These are phyloP conservation scores for Musa troglodytarum DNA, from an alignment of 176 grass and related monocot genomes.

Conservation along the genomic window DNA sequence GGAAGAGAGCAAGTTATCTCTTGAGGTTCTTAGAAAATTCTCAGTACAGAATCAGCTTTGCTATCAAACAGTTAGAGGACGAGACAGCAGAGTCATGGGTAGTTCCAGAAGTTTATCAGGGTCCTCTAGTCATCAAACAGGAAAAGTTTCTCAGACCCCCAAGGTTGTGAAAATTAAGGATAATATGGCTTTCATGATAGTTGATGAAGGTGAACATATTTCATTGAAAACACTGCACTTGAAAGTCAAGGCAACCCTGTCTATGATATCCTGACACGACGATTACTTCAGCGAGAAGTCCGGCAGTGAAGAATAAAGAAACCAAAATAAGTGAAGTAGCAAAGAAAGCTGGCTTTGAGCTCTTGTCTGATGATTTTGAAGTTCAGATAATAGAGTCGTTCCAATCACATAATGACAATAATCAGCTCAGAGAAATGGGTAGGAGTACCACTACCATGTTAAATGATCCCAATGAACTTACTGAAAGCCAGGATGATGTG, in stretches of 20 bases:
- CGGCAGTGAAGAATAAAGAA: constrained; percentile 43
- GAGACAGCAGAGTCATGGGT: constrained; percentile 23
- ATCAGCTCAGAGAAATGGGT: constrained; percentile 20
- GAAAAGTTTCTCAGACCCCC: constrained; percentile 40
- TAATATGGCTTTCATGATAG: constrained; percentile 64
- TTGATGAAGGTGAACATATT: constrained; percentile 60
- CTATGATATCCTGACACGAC: constrained; percentile 60
- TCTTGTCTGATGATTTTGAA: constrained; percentile 58
- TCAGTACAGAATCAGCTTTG: constrained; percentile 46
- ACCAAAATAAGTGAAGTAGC: constrained; percentile 55
- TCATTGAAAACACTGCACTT: constrained; percentile 31
- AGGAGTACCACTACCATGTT: constrained; percentile 21
- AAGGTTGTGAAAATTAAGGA: constrained; percentile 62
- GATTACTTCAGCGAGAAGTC: constrained; percentile 57
- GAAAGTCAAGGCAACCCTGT: constrained; percentile 29
- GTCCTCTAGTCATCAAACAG: constrained; percentile 20
- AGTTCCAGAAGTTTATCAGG: constrained; percentile 29
- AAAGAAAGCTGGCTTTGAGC: constrained; percentile 64
- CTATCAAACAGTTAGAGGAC: constrained; percentile 20
- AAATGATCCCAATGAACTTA: constrained; percentile 32
- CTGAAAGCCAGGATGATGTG: constrained; percentile 16
- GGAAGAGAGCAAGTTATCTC: constrained; percentile 67
- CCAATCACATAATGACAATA: constrained; percentile 21
- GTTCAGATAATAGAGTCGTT: constrained; percentile 32
- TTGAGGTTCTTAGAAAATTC: constrained; percentile 71